A percentile compares a stretch with the other conserved stretches of the same genome.
phyloP scores from a whole-genome alignment of 441 rosid genomes.

The Brassica balearica region DNA sequence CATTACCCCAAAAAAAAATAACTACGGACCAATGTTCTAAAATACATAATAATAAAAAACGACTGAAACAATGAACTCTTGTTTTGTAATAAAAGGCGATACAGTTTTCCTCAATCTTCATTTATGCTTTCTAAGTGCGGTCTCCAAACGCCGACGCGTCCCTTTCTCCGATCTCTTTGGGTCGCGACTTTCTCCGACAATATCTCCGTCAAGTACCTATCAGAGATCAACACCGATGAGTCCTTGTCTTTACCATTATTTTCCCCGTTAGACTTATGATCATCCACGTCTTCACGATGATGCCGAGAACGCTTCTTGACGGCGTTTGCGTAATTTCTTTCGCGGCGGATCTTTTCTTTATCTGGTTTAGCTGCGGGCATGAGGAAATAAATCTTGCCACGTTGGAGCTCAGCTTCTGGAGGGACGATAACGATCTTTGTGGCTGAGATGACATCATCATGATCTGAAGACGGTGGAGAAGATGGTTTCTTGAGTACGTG shows the following conservation, averaged over 20 bases:
- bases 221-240: conserved; percentile 51
- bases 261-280: conserved; percentile 22
- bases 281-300: conserved; percentile 34
- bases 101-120: conserved; percentile 44
- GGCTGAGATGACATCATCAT: conserved; percentile 56
- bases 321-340: conserved; percentile 36
- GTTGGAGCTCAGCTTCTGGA: conserved; percentile 90
- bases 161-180: conserved; percentile 82
- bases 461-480: conserved; percentile 53
- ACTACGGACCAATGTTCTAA: background rate
- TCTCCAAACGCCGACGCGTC: conserved; percentile 92
- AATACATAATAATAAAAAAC: background rate
- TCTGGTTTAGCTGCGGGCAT: conserved; percentile 62
- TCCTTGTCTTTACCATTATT: conserved; percentile 21
- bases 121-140: conserved; percentile 83
- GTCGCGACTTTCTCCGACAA: conserved; percentile 79
- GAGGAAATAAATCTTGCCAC: conserved; percentile 94
- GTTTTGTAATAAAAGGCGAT: background rate
- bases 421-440: conserved; percentile 85
- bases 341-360: conserved; percentile 35
- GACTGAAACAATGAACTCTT: conserved; percentile 17
- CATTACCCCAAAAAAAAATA: no score
- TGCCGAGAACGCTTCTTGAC: conserved; percentile 32
- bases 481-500: conserved; percentile 89
- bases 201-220: conserved; percentile 86